Conservation (phyloP, 2,329 filamentous ascomycete genomes). For the Endocalyx cinctus region DNA sequence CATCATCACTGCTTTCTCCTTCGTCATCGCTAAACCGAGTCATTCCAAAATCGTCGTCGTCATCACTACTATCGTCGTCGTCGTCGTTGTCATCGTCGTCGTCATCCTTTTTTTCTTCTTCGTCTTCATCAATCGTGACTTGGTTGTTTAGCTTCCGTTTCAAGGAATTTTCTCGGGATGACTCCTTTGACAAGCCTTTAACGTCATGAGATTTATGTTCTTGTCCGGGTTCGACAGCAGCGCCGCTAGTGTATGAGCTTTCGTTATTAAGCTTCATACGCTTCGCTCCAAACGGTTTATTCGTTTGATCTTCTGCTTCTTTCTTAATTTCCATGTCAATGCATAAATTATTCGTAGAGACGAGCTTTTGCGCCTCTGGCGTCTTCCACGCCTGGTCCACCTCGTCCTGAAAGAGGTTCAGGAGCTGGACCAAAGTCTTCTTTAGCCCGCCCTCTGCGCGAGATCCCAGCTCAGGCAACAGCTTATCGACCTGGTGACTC, state of each 20-base stretch:
- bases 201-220: slow-evolving; percentile 1
- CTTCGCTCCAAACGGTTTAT: slow-evolving; percentile 3
- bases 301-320: slow-evolving; percentile 4
- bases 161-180: too few species aligned
- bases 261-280: neutral
- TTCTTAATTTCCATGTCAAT: neutral
- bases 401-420: slow-evolving; percentile 24
- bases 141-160: too few species aligned
- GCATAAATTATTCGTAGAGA: slow-evolving; percentile 13
- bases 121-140: neutral
- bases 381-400: slow-evolving; percentile 16
- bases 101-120: neutral
- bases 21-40: neutral
- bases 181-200: neutral
- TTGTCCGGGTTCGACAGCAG: slow-evolving; percentile 1
- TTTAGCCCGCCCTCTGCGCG: slow-evolving; percentile 18
- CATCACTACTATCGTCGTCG: neutral
- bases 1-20: neutral
- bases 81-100: neutral
- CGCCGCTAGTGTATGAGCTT: neutral
- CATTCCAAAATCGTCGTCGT: neutral
- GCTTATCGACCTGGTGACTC: slow-evolving; percentile 24
- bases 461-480: slow-evolving; percentile 21
- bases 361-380: slow-evolving; percentile 13
- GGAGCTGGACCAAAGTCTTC: slow-evolving; percentile 15